Evolutionary conservation across 371 early-diverging fungal species (phyloP).

Genomic region (Mucor lusitanicus): DNA sequence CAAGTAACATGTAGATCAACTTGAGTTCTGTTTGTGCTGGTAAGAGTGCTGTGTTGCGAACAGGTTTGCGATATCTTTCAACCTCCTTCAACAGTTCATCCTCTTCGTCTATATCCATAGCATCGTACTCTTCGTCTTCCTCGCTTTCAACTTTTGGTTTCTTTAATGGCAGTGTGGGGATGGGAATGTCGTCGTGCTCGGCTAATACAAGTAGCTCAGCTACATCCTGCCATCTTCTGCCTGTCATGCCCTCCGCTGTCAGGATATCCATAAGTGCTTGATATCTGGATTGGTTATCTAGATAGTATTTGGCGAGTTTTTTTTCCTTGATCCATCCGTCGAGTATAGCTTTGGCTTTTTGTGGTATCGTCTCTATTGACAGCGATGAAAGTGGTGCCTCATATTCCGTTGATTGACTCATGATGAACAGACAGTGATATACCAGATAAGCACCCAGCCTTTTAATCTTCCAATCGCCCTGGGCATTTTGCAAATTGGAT

Average conservation of each 20-base stretch:
- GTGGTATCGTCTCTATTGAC: neutral
- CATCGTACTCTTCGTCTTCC: neutral
- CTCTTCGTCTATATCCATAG: conserved; percentile 13
- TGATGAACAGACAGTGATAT: conserved; percentile 10
- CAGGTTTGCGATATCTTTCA: conserved; percentile 9
- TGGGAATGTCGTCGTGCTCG: conserved; percentile 19
- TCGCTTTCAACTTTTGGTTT: neutral
- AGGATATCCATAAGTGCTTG: conserved; percentile 17
- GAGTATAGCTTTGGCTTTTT: conserved; percentile 12
- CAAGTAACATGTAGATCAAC: conserved; percentile 25
- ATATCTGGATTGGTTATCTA: conserved; percentile 10
- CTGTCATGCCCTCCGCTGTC: conserved; percentile 30
- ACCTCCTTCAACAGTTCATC: neutral
- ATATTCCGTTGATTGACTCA: conserved; percentile 6
- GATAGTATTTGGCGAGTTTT: conserved; percentile 2
- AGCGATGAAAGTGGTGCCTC: neutral
- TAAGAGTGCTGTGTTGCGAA: conserved; percentile 6
- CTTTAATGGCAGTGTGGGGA: conserved; percentile 6
- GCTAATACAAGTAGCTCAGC: conserved; percentile 22
- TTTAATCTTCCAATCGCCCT: conserved; percentile 46
- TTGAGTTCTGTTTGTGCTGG: conserved; percentile 16
- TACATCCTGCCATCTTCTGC: conserved; percentile 34
- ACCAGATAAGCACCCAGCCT: conserved; percentile 29
- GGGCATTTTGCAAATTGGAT: conserved; percentile 36
- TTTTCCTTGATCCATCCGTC: conserved; percentile 26